A percentile compares a stretch with the other conserved stretches of the same genome.
phyloP scores from a whole-genome alignment of 345 rosid species.

The Boechera divaricarpa region DNA sequence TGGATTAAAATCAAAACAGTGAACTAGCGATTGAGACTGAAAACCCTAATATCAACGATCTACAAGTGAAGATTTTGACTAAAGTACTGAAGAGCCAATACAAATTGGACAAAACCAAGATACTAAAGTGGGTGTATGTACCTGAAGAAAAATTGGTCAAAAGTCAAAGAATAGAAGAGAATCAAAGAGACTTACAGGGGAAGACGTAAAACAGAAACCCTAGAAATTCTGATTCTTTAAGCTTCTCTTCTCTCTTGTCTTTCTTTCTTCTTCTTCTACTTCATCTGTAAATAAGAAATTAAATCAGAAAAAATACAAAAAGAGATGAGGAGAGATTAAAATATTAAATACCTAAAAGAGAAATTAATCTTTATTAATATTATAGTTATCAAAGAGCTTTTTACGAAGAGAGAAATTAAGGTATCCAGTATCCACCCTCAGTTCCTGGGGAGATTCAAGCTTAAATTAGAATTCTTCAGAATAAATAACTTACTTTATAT shows the following conservation, averaged over 20 bases:
- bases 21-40: no score
- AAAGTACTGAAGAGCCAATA: background rate
- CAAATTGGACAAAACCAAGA: background rate
- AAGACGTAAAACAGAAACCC: slow-evolving; percentile 32
- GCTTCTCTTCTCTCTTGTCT: slow-evolving; percentile 19
- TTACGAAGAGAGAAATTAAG: slow-evolving; percentile 19
- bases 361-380: background rate
- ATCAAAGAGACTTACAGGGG: slow-evolving; percentile 42
- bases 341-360: slow-evolving; percentile 24
- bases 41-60: background rate
- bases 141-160: slow-evolving; percentile 17
- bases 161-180: slow-evolving; percentile 33
- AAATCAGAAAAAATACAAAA: slow-evolving; percentile 38
- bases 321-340: slow-evolving; percentile 43
- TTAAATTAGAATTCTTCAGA: slow-evolving; percentile 21
- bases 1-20: no score
- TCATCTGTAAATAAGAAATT: slow-evolving; percentile 47
- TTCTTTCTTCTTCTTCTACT: slow-evolving; percentile 36
- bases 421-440: slow-evolving; percentile 26
- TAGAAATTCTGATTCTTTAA: background rate
- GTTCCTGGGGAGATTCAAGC: slow-evolving; percentile 42
- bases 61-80: background rate
- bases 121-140: background rate
- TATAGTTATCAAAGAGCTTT: slow-evolving; percentile 6
- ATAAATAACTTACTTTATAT: slow-evolving; percentile 1